Evolutionary conservation across 2,329 filamentous ascomycete genomes (phyloP).

Genomic region (Penicillium sp.): DNA sequence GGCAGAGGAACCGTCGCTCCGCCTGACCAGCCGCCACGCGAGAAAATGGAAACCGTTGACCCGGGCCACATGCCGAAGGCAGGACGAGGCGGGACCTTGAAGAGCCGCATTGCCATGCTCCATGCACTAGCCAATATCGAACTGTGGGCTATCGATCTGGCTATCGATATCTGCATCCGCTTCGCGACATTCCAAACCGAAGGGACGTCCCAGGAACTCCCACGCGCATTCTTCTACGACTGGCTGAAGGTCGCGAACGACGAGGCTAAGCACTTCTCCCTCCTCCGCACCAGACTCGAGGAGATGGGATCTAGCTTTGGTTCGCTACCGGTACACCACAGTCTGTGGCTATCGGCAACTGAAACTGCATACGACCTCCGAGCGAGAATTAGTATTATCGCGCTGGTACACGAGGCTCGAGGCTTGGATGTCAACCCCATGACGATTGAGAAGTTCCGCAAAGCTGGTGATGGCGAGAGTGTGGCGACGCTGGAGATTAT

Average conservation of each 20-base stretch:
- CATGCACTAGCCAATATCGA: constrained; percentile 52
- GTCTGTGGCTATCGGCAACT: constrained; percentile 47
- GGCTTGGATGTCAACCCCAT: constrained; percentile 50
- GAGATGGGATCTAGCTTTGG: constrained; percentile 49
- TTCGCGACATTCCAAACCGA: constrained; percentile 48
- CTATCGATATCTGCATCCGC: constrained; percentile 50
- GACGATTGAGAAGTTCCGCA: constrained; percentile 51
- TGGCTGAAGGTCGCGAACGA: constrained; percentile 52
- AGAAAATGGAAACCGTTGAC: constrained; percentile 41
- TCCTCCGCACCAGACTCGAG: constrained; percentile 47
- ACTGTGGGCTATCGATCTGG: constrained; percentile 51
- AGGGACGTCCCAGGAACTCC: constrained; percentile 31
- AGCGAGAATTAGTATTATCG: constrained; percentile 49
- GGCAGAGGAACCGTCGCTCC: constrained; percentile 39
- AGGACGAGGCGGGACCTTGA: constrained; percentile 46
- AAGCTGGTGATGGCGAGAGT: constrained; percentile 43
- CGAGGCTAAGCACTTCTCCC: constrained; percentile 51
- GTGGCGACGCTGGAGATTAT: constrained; percentile 46
- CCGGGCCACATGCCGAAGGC: constrained; percentile 44
- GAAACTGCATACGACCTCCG: constrained; percentile 47
- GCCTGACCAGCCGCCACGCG: constrained; percentile 45
- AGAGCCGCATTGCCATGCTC: constrained; percentile 49
- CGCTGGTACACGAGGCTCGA: constrained; percentile 50
- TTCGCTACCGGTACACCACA: constrained; percentile 49
- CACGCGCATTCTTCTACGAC: constrained; percentile 50